Percentiles rank a stretch among this genome's conserved stretches.
Conservation (phyloP, 371 early-diverging fungal species). For the Fennellomyces sp. region DNA sequence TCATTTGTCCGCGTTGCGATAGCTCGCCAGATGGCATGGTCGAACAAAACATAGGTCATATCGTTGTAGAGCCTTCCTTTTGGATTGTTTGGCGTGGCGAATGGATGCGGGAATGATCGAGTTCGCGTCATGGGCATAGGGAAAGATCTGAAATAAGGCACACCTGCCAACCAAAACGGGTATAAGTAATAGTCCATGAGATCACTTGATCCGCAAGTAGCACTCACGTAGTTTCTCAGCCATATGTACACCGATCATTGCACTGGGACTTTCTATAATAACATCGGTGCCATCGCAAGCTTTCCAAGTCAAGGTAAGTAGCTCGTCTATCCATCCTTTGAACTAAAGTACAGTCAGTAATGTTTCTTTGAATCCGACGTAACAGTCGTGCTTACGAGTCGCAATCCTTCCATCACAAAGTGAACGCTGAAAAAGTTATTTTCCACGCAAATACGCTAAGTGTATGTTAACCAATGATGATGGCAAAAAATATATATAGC, state of each 20-base stretch:
- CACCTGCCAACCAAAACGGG: constrained; percentile 22
- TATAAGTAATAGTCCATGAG: neutral
- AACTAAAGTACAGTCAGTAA: constrained; percentile 42
- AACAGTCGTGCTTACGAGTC: constrained; percentile 31
- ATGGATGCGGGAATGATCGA: constrained; percentile 80
- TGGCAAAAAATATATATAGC: neutral
- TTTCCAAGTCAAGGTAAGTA: constrained; percentile 69
- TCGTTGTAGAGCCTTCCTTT: constrained; percentile 77
- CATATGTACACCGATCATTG: constrained; percentile 82
- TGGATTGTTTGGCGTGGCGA: constrained; percentile 69
- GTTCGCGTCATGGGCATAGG: constrained; percentile 90
- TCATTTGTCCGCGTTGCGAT: constrained; percentile 66
- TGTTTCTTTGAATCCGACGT: neutral
- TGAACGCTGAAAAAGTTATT: constrained; percentile 76
- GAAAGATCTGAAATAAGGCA: constrained; percentile 78
- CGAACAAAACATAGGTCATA: constrained; percentile 79
- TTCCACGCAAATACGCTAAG: constrained; percentile 74
- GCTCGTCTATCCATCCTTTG: constrained; percentile 76
- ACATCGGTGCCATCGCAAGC: constrained; percentile 79
- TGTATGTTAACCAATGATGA: neutral
- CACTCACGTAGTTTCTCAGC: constrained; percentile 67
- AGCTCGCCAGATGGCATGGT: constrained; percentile 78
- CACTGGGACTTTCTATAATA: constrained; percentile 77
- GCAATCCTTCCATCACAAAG: constrained; percentile 68
- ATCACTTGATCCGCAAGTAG: too few relatives aligned